Conservation (phyloP, 2,329 filamentous ascomycete species). For the Talaromyces piceae region DNA sequence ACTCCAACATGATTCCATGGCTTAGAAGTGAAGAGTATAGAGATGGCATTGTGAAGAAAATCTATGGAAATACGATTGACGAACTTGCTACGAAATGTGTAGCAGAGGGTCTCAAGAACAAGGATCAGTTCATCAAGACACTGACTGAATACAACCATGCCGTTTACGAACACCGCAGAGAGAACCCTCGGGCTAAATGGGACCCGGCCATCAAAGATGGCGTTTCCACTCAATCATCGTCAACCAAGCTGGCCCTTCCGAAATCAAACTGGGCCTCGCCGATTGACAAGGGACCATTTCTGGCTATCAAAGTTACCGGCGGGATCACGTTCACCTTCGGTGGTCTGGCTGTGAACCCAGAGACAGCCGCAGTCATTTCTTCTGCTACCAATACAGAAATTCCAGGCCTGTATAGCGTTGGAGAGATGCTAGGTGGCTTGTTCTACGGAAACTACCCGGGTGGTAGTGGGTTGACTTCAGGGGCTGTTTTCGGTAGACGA, state of each 20-base stretch:
- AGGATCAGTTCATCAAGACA: constrained; percentile 44
- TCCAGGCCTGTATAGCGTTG: constrained; percentile 52
- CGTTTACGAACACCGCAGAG: constrained; percentile 40
- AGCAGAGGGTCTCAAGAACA: constrained; percentile 41
- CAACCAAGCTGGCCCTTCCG: constrained; percentile 37
- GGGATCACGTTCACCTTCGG: constrained; percentile 65
- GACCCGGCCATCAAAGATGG: constrained; percentile 57
- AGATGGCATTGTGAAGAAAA: constrained; percentile 48
- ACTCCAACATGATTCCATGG: constrained; percentile 45
- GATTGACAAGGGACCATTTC: constrained; percentile 49
- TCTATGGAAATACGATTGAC: constrained; percentile 45
- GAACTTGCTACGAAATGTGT: constrained; percentile 48
- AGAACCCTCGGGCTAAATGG: constrained; percentile 43
- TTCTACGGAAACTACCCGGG: constrained; percentile 60
- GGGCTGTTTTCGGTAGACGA: constrained; percentile 46
- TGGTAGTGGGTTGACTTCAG: constrained; percentile 55
- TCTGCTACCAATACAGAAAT: constrained; percentile 40
- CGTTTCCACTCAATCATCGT: constrained; percentile 51
- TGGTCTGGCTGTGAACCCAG: constrained; percentile 50
- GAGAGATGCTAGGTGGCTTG: constrained; percentile 60
- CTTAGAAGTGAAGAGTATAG: constrained; percentile 57
- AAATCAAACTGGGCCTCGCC: constrained; percentile 63
- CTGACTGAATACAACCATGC: constrained; percentile 53
- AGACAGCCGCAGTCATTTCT: constrained; percentile 48
- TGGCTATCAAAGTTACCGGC: constrained; percentile 57